phyloP scores from a whole-genome alignment of 768 basidiomycete species.

The Calocera cornea region DNA sequence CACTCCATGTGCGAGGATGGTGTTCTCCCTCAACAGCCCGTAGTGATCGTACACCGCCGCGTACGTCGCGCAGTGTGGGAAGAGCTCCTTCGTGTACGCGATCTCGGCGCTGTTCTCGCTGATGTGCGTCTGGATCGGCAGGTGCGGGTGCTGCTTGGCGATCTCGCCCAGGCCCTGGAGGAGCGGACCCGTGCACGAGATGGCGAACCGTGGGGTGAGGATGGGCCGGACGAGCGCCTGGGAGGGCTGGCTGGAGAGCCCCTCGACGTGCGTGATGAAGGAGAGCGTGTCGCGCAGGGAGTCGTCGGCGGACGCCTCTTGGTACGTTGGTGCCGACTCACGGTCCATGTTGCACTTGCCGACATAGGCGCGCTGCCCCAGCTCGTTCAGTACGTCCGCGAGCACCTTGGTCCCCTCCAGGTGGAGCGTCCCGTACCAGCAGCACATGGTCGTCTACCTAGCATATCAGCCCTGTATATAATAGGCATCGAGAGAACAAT shows the following conservation, averaged over 20 bases:
- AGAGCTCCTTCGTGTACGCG: constrained; percentile 47
- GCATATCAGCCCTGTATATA: background rate
- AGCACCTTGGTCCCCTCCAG: constrained; percentile 66
- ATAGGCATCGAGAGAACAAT: background rate
- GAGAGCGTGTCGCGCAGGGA: constrained; percentile 51
- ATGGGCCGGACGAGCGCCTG: constrained; percentile 70
- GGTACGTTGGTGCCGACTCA: constrained; percentile 51
- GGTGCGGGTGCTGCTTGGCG: constrained; percentile 34
- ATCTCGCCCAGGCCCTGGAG: constrained; percentile 48
- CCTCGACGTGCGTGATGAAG: constrained; percentile 56
- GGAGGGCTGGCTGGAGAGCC: constrained; percentile 29
- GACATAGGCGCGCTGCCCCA: constrained; percentile 71
- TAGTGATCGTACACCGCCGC: constrained; percentile 69
- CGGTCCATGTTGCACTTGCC: constrained; percentile 93
- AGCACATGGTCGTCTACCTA: constrained; percentile 81
- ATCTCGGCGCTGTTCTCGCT: constrained; percentile 73
- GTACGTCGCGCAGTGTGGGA: constrained; percentile 52
- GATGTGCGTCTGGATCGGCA: constrained; percentile 87
- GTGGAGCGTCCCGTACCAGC: constrained; percentile 80
- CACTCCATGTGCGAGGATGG: constrained; percentile 79
- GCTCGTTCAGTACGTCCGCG: constrained; percentile 54
- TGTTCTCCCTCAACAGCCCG: constrained; percentile 62
- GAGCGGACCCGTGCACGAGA: constrained; percentile 67
- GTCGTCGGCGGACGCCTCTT: constrained; percentile 43
- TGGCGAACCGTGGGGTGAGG: constrained; percentile 91